A percentile compares a stretch with the other conserved stretches of the same genome.
Conservation (phyloP, 495 filamentous ascomycete genomes). For the Lentithecium fluviatile region DNA sequence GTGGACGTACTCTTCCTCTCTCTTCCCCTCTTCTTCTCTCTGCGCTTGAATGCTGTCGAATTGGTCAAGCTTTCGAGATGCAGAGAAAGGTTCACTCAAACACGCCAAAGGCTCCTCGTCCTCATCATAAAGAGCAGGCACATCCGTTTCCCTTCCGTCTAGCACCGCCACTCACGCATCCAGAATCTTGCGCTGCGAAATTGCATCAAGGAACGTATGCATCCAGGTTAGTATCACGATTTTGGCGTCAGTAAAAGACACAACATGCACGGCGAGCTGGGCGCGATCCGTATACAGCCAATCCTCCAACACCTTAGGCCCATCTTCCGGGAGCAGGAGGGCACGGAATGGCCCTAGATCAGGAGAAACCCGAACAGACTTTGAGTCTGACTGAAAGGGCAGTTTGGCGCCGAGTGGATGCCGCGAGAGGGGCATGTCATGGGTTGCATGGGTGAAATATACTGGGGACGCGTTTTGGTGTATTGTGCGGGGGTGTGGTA, state of each 20-base stretch:
- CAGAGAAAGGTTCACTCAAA: no score
- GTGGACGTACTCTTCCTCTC: slow-evolving; percentile 15
- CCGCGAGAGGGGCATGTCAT: slow-evolving; percentile 4
- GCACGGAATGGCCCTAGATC: slow-evolving; percentile 40
- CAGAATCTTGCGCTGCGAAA: slow-evolving; percentile 41
- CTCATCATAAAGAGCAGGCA: slow-evolving; percentile 42
- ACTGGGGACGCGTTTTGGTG: slow-evolving; percentile 20
- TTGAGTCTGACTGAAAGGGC: slow-evolving; percentile 1
- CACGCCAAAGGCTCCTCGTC: slow-evolving; percentile 38
- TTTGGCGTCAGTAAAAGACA: slow-evolving; percentile 51
- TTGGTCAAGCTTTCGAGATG: slow-evolving; percentile 12
- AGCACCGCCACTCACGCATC: slow-evolving; percentile 45
- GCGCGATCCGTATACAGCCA: slow-evolving; percentile 47
- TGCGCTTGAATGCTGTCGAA: slow-evolving; percentile 23
- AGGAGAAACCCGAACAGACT: slow-evolving; percentile 37
- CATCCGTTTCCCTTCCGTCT: slow-evolving; percentile 43
- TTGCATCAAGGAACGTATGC: slow-evolving; percentile 52
- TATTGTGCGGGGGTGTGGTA: slow-evolving; percentile 19
- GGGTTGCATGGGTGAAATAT: slow-evolving; percentile 9
- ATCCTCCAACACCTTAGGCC: slow-evolving; percentile 43
- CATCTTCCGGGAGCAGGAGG: slow-evolving; percentile 11
- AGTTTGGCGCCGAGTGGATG: slow-evolving; percentile 15
- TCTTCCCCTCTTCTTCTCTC: no score
- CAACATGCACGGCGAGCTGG: slow-evolving; percentile 50
- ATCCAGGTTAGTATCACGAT: slow-evolving; percentile 49